phyloP scores from a whole-genome alignment of 176 grass and related monocot genomes.

The Avena eriantha region DNA sequence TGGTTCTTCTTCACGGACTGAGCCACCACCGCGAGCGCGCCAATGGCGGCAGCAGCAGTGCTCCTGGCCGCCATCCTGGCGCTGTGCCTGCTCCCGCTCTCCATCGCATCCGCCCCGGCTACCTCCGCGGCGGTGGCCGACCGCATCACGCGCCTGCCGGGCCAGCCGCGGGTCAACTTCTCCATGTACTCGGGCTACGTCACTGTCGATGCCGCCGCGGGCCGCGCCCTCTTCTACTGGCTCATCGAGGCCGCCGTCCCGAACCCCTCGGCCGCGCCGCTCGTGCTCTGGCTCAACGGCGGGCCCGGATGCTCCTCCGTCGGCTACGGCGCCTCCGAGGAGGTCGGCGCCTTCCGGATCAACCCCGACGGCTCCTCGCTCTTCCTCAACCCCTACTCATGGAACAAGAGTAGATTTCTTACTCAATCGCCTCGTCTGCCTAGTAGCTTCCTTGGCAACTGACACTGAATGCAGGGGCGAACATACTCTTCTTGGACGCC shows the following conservation, averaged over 20 bases:
- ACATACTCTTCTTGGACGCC: conserved; percentile 87
- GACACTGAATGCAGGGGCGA: conserved; percentile 59
- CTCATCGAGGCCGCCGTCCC: conserved; percentile 56
- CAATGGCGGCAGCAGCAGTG: too few relatives aligned
- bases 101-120: too few relatives aligned
- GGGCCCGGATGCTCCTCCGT: conserved; percentile 90
- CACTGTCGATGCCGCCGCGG: conserved; percentile 63
- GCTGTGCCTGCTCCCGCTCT: too few relatives aligned
- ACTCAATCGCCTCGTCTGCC: neutral
- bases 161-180: conserved; percentile 83
- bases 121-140: conserved; percentile 32
- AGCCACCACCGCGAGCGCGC: too few relatives aligned
- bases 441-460: too few relatives aligned
- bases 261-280: conserved; percentile 47
- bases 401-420: conserved; percentile 72
- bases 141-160: conserved; percentile 66
- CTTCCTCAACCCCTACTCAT: conserved; percentile 66
- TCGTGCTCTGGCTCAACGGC: conserved; percentile 94
- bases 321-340: conserved; percentile 87
- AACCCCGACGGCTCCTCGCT: conserved; percentile 67
- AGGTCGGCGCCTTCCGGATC: conserved; percentile 85
- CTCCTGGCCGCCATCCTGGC: too few relatives aligned
- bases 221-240: conserved; percentile 84
- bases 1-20: too few relatives aligned
- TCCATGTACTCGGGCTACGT: conserved; percentile 90